Evolutionary conservation across 371 early-diverging fungal species (phyloP).

Genomic region (Mortierella polycephala): DNA sequence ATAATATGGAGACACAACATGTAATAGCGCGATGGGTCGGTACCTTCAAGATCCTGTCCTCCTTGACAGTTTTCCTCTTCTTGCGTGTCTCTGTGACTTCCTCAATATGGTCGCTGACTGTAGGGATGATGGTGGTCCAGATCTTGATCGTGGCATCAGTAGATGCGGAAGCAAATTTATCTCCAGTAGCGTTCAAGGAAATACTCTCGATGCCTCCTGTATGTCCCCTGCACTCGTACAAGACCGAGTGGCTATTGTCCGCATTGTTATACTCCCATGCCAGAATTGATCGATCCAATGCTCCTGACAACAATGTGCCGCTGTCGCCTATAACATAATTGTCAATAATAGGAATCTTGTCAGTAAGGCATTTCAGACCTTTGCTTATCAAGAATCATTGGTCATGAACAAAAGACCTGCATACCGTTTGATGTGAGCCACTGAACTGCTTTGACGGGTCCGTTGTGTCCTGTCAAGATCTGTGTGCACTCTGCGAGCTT

Average conservation of each 20-base stretch:
- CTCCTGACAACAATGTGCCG: constrained; percentile 58
- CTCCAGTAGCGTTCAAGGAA: constrained; percentile 43
- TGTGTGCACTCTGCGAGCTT: constrained; percentile 75
- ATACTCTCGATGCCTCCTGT: constrained; percentile 67
- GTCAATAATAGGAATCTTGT: background rate
- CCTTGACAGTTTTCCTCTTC: constrained; percentile 63
- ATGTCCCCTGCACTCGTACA: constrained; percentile 86
- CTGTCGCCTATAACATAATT: constrained; percentile 29
- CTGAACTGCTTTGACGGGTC: constrained; percentile 78
- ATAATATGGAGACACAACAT: no score
- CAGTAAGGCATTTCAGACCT: background rate
- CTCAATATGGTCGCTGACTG: constrained; percentile 65
- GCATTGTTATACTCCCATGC: constrained; percentile 58
- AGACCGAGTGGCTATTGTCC: constrained; percentile 46
- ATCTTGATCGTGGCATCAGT: constrained; percentile 82
- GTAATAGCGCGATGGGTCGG: background rate
- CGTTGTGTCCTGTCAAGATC: constrained; percentile 75
- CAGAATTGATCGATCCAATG: constrained; percentile 60
- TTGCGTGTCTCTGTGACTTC: constrained; percentile 62
- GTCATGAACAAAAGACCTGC: background rate
- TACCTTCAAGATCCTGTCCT: constrained; percentile 63
- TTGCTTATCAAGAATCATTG: background rate
- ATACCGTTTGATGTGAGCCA: constrained; percentile 60
- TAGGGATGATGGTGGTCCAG: constrained; percentile 74
- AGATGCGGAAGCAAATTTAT: constrained; percentile 84